Percentiles rank a stretch among this genome's conserved stretches.
phyloP scores from a whole-genome alignment of 192 early-diverging fungal genomes.

The Backusella tuberculispora region DNA sequence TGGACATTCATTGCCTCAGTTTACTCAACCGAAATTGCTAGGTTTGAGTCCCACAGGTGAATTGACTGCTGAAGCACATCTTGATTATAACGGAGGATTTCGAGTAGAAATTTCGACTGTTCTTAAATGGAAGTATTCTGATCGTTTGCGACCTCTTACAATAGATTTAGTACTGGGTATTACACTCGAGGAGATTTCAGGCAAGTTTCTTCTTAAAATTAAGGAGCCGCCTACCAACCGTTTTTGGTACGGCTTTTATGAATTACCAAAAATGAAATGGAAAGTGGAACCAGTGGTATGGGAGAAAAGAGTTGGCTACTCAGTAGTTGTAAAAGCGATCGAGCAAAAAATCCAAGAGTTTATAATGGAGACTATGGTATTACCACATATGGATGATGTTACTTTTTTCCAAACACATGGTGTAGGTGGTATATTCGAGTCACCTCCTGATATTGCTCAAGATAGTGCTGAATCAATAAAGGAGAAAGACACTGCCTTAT shows the following conservation, averaged over 20 bases:
- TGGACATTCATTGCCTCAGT: constrained; percentile 81
- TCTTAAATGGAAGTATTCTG: constrained; percentile 42
- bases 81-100: constrained; percentile 82
- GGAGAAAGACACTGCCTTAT: constrained; percentile 17
- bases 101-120: constrained; percentile 75
- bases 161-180: constrained; percentile 81
- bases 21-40: constrained; percentile 77
- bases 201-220: constrained; percentile 79
- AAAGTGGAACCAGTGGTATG: constrained; percentile 80
- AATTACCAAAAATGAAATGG: constrained; percentile 75
- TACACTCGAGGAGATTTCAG: constrained; percentile 71
- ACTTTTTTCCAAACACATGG: constrained; percentile 74
- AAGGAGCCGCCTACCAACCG: constrained; percentile 84
- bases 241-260: constrained; percentile 88
- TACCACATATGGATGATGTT: constrained; percentile 91
- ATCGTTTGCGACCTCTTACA: constrained; percentile 58
- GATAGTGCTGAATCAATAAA: neutral
- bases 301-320: constrained; percentile 79
- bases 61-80: constrained; percentile 71
- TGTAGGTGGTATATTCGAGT: constrained; percentile 64
- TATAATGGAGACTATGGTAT: constrained; percentile 77
- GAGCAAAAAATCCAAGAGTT: constrained; percentile 84
- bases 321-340: constrained; percentile 79
- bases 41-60: constrained; percentile 70
- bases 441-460: constrained; percentile 25